Evolutionary conservation across 2,329 filamentous ascomycete genomes (phyloP).

Genomic region (Aspergillus amoenus): DNA sequence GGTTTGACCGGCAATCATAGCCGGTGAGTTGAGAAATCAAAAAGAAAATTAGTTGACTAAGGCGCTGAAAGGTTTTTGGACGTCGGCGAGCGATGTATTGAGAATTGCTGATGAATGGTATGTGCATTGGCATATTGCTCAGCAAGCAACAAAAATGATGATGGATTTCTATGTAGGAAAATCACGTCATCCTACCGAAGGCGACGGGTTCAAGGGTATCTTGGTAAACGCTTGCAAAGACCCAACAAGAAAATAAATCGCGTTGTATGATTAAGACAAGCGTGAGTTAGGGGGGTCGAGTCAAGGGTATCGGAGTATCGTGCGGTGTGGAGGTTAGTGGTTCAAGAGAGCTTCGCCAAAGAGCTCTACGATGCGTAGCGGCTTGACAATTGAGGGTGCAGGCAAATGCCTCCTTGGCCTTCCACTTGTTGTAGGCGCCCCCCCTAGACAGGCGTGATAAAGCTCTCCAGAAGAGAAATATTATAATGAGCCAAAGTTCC

Average conservation of each 20-base stretch:
- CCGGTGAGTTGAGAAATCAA: too few species aligned
- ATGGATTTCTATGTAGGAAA: conserved; percentile 15
- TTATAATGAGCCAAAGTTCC: neutral
- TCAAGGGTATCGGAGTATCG: neutral
- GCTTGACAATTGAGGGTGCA: neutral
- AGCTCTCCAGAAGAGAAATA: neutral
- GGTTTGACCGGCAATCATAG: neutral
- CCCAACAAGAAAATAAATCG: conserved; percentile 10
- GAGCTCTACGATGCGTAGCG: neutral
- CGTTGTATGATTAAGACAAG: conserved; percentile 6
- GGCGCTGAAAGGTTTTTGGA: conserved; percentile 4
- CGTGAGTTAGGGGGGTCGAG: neutral
- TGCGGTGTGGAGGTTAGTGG: neutral
- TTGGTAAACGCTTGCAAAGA: conserved; percentile 26
- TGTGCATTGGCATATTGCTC: neutral
- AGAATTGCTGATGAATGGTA: conserved; percentile 8
- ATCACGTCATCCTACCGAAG: conserved; percentile 16
- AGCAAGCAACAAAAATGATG: conserved; percentile 7
- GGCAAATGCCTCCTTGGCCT: neutral
- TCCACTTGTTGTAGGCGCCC: neutral
- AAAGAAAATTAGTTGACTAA: neutral
- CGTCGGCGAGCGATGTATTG: neutral
- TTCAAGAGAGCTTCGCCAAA: neutral
- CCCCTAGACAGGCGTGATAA: too few species aligned
- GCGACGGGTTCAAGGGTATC: conserved; percentile 32